Percentiles rank a stretch among this genome's conserved stretches.
phyloP scores from a whole-genome alignment of 768 basidiomycete species.

The Amanita molliuscula region DNA sequence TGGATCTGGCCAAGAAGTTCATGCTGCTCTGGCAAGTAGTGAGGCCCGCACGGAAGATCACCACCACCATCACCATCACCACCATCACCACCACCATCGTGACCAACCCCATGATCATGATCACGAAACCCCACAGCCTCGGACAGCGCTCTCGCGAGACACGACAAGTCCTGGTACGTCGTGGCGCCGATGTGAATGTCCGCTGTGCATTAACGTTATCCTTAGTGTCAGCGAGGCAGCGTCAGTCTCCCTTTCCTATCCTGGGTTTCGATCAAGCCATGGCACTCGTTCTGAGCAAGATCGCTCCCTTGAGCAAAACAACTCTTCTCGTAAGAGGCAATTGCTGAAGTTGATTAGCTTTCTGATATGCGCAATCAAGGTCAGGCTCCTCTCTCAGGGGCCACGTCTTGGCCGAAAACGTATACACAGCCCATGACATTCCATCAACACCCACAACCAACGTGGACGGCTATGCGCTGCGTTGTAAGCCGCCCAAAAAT shows the following conservation, averaged over 20 bases:
- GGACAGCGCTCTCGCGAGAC: conserved; percentile 56
- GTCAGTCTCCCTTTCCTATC: conserved; percentile 69
- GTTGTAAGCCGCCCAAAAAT: conserved; percentile 33
- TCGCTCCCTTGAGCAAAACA: conserved; percentile 28
- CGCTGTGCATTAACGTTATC: not conserved
- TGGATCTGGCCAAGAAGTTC: conserved; percentile 50
- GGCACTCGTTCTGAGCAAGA: conserved; percentile 38
- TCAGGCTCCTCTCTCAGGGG: conserved; percentile 51
- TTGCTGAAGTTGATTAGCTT: not conserved
- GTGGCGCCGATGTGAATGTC: not conserved
- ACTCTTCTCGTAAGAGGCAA: conserved; percentile 30
- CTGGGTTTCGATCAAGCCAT: conserved; percentile 60
- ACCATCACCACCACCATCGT: conserved; percentile 26
- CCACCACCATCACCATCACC: conserved; percentile 20
- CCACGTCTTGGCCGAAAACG: conserved; percentile 66
- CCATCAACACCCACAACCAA: conserved; percentile 64
- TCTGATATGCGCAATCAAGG: conserved; percentile 26
- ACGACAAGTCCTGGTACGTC: conserved; percentile 53
- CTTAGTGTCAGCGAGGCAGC: conserved; percentile 60
- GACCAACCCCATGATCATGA: conserved; percentile 21
- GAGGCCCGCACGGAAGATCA: conserved; percentile 20
- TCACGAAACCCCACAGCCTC: conserved; percentile 40
- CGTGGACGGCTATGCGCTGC: conserved; percentile 83
- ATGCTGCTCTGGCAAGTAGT: conserved; percentile 33
- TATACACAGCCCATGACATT: conserved; percentile 52